Base-by-base conservation (phyloP, 2,329 filamentous ascomycete genomes). In the Colletotrichum eremochloae region DNA sequence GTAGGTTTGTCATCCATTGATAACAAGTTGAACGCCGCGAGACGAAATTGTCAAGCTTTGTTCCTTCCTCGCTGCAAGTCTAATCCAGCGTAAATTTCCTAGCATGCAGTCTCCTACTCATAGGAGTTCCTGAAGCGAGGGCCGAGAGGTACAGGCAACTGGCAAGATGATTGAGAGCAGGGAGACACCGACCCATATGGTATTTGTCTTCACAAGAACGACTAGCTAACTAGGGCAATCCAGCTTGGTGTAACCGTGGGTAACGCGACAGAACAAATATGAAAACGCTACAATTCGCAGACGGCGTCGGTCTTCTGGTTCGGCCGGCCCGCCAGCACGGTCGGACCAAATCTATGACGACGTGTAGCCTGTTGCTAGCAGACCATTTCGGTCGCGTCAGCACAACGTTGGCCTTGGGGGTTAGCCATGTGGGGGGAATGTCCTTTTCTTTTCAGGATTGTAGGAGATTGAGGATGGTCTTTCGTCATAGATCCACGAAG, bases 1-100 rank as follows among this genome's bases (percentile, higher is more conserved):
- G 80, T 80, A 9, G 74, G 75, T 44, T 55, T 75, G 12, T 77
- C 75, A 36, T 79, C 76, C 78, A 79, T 80, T 29, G 57, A 74
- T 63, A 29, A 2, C 15, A 15, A 33, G 20, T 33, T 24, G 36
- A 15, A 29, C 48, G 33, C 44, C 15, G 20, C 11, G 8, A 18
- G 4, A 42, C 14, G 20, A 40, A 2, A 20, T 15, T 7, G 12
- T 3, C 8, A 31, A 53, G 15, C 11, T 42, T 50, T 9, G 44
- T 38, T 36, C 36, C 48, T 29, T 36, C 36, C 48, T 29, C 24
- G 11, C 42, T 20, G 9, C 20, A 18, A 52, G 24, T n/a, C 12
- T 14, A 6, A 29, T n/a, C 14, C 24, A 9, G 40, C 5, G 48
- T 5, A 8, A 15, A 42, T 15, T 24, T 24, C 24, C 12, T 24